A percentile compares a stretch with the other conserved stretches of the same genome.
Conservation (phyloP, 2,329 filamentous ascomycete species). For the Coniochaeta ligniaria region DNA sequence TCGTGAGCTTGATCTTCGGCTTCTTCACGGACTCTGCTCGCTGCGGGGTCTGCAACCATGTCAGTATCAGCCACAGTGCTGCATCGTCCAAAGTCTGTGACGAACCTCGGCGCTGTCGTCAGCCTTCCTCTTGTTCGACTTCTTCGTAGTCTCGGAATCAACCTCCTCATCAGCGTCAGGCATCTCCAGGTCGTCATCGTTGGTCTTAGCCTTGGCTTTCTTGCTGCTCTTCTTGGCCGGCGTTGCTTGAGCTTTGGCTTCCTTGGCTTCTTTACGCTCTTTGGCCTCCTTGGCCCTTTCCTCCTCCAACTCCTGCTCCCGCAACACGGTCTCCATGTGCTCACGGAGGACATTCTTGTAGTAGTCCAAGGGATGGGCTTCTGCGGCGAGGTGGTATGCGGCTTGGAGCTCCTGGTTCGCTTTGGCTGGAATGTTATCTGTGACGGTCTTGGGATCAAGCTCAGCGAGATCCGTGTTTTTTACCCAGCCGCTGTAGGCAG, state of each 20-base stretch:
- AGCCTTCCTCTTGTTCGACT: slow-evolving; percentile 77
- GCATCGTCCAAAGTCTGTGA: background rate
- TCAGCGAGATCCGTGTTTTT: slow-evolving; percentile 75
- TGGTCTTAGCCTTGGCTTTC: slow-evolving; percentile 39
- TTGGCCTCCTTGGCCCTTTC: background rate
- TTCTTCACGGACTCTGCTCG: slow-evolving; percentile 59
- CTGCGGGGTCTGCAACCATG: slow-evolving; percentile 44
- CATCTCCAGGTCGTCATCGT: slow-evolving; percentile 54
- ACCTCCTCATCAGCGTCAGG: slow-evolving; percentile 51
- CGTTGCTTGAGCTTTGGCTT: slow-evolving; percentile 19
- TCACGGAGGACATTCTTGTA: slow-evolving; percentile 76
- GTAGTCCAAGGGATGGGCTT: slow-evolving; percentile 68
- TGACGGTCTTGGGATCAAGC: slow-evolving; percentile 66
- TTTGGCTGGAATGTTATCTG: slow-evolving; percentile 64
- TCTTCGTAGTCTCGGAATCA: slow-evolving; percentile 40
- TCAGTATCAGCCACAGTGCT: background rate
- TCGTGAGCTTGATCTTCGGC: slow-evolving; percentile 58
- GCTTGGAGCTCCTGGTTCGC: slow-evolving; percentile 71
- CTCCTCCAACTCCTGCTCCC: slow-evolving; percentile 33
- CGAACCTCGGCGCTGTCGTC: slow-evolving; percentile 66
- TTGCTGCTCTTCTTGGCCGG: slow-evolving; percentile 38
- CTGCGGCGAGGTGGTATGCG: slow-evolving; percentile 73
- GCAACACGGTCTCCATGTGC: slow-evolving; percentile 54
- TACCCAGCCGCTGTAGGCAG: slow-evolving; percentile 70
- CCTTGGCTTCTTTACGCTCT: slow-evolving; percentile 26